Evolutionary conservation across 2,329 filamentous ascomycete species (phyloP).

Genomic region (Fusarium lateritium): DNA sequence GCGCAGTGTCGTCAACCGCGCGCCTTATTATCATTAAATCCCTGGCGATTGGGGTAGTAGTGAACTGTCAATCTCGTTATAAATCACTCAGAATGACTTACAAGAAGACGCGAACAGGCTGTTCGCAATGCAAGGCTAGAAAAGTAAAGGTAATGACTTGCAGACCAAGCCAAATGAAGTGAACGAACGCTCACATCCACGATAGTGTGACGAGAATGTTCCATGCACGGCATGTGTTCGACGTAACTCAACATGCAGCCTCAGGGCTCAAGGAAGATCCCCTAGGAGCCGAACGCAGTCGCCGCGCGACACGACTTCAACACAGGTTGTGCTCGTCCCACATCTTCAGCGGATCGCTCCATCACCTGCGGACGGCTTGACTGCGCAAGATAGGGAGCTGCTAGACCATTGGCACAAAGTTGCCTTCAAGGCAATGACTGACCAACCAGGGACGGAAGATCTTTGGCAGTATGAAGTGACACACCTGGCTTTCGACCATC

Average conservation of each 20-base stretch:
- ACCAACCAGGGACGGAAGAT: background rate
- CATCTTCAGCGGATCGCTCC: background rate
- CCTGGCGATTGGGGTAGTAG: background rate
- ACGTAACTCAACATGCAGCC: constrained; percentile 5
- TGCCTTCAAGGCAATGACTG: background rate
- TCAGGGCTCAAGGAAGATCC: background rate
- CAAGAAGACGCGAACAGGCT: constrained; percentile 14
- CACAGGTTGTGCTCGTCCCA: background rate
- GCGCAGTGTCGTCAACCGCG: background rate
- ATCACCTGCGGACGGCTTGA: background rate
- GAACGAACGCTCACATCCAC: background rate
- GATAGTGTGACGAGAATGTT: constrained; percentile 6
- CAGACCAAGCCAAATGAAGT: background rate
- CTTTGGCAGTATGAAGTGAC: background rate
- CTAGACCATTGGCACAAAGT: background rate
- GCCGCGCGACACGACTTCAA: background rate
- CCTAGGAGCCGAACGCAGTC: background rate
- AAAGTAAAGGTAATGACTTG: background rate
- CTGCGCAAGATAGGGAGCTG: background rate
- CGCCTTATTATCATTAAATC: background rate
- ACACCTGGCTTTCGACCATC: constrained; percentile 3
- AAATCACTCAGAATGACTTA: background rate
- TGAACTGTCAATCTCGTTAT: background rate
- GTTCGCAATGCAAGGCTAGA: constrained; percentile 1
- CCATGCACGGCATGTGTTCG: constrained; percentile 9